A percentile compares a stretch with the other conserved stretches of the same genome.
Conservation (phyloP, 305 asterid genomes). For the Galium porrigens region DNA sequence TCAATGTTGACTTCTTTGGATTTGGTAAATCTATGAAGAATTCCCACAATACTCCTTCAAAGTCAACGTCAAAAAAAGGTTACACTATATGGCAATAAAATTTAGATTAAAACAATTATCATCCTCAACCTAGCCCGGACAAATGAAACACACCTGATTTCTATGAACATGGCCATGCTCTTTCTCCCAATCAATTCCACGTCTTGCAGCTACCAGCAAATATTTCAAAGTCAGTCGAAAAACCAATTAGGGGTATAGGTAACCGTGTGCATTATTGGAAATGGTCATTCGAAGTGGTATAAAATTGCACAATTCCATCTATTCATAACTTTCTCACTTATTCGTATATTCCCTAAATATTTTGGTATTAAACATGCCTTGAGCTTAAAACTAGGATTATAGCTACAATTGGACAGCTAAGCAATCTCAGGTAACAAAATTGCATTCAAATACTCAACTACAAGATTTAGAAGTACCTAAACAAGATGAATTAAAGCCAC, state of each 20-base stretch:
- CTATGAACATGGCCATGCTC: constrained; percentile 41
- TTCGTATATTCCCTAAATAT: not conserved
- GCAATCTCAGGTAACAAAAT: not conserved
- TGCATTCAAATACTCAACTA: not conserved
- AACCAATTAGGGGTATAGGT: constrained; percentile 1
- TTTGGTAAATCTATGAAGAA: constrained; percentile 45
- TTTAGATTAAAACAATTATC: too few relatives aligned
- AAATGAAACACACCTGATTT: constrained; percentile 57
- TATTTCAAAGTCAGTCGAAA: constrained; percentile 10
- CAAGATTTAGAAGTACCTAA: constrained; percentile 40
- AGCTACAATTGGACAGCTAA: not conserved
- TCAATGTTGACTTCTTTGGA: constrained; percentile 66
- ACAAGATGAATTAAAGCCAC: constrained; percentile 60
- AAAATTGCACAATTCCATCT: too few relatives aligned
- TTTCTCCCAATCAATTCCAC: constrained; percentile 62
- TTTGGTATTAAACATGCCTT: not conserved
- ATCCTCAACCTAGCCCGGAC: not conserved
- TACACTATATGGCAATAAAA: too few relatives aligned
- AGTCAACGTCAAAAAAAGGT: constrained; percentile 12
- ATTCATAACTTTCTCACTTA: too few relatives aligned
- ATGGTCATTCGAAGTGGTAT: too few relatives aligned
- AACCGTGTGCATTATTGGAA: not conserved
- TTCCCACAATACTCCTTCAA: constrained; percentile 52
- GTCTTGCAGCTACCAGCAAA: constrained; percentile 37
- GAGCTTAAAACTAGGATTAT: not conserved